Base-by-base conservation (phyloP, 164 flowering plant species). In the Akebia trifoliata region DNA sequence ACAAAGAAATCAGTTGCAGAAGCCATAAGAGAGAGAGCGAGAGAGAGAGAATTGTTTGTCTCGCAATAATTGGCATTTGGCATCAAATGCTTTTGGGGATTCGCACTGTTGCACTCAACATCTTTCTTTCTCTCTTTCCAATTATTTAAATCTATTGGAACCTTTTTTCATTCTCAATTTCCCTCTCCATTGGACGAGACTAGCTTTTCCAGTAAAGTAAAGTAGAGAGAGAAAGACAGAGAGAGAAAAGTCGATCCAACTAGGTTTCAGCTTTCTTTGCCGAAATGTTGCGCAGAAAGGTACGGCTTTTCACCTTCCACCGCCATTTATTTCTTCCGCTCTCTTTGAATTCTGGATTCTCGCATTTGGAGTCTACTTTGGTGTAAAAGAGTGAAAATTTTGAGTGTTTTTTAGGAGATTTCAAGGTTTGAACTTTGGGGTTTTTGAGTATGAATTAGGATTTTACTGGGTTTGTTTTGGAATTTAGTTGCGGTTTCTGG, bases 11-110 rank as follows among this genome's bases (percentile, higher is more conserved):
- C n/a, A n/a, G n/a, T n/a, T n/a, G n/a, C n/a, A n/a, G n/a, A n/a
- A n/a, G n/a, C n/a, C n/a, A n/a, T n/a, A 28, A 50, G 54, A 8
- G 54, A 50, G 54, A 30, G 36, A 50, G 54, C n/a, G 32, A 26
- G 34, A 18, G 53, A 50, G 24, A 21, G 9, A 8, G 9, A 8
- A 21, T 11, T 53, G 42, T 34, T 28, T 18, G 18, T 15, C 17
- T 72, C 74, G 69, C 78, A 76, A 80, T 76, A 74, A 83, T 74
- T 76, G 81, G 89, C 78, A 80, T 81, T 74, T 76, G 81, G 89
- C 78, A 80, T 81, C 84, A 72, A 74, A 79, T 81, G 79, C 82
- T 70, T 74, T 63, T 79, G 22, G 83, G 81, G 84, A 84, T 79
- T 81, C 82, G 72, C 78, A 80, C 84, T 68, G 61, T 76, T 75